Base-by-base conservation (phyloP, 768 basidiomycete genomes). In the Trametes meyenii region DNA sequence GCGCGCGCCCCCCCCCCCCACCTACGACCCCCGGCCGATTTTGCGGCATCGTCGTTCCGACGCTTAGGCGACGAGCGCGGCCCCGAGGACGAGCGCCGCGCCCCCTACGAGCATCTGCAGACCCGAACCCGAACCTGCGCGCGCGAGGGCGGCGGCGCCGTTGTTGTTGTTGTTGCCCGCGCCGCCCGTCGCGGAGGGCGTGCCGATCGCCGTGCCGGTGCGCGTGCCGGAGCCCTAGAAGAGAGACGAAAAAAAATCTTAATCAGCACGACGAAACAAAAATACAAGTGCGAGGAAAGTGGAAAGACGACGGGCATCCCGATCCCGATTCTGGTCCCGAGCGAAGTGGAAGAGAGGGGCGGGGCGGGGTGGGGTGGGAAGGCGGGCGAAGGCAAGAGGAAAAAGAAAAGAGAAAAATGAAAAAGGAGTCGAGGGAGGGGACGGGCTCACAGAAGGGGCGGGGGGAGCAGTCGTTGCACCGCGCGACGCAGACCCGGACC, bases 71-170 rank as follows among this genome's bases (percentile, higher is more conserved):
- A 51, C 50, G 55, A 62, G 42, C 40, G 43, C 61, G 16, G 49
- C 61, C 23, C 55, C 61, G 55, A 62, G 55, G 50, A 52, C 49
- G 50, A 56, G 49, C 8, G 61, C 61, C 16, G 55, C 61, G 21
- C 55, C 61, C 1, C 55, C 61, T n/a, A 56, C 24, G 33, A 52
- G 35, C 14, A 57, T 13, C 55, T 56, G 45, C 49, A 62, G 8
- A 7, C 55, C 61, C 16, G 49, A 24, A 14, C 17, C 42, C 21
- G n/a, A n/a, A n/a, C n/a, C n/a, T n/a, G n/a, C n/a, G n/a, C n/a
- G n/a, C n/a, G 42, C 39, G 23, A 51, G 35, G 0, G 50, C 10
- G 1, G 55, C 61, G 33, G 49, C 61, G 50, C 55, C 53, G 60
- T 50, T 50, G 52, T 43, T 49, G 60, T 50, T 50, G 52, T 43